Base-by-base conservation (phyloP, 352 stramenopile species). In the Blastocystis sp. region DNA sequence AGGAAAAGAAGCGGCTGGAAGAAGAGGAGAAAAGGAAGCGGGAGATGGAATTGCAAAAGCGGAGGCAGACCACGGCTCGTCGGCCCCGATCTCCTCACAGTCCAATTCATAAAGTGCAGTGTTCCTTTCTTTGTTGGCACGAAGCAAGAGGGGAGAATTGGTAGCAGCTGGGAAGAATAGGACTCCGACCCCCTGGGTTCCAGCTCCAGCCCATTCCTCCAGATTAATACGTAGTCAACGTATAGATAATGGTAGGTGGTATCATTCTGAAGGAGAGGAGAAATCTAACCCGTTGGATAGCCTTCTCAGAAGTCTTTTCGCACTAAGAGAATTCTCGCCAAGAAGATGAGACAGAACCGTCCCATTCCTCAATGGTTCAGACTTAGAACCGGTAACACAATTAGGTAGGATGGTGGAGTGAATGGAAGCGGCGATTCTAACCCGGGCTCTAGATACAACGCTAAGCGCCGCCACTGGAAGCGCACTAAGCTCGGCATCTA, bases 301-400 rank as follows among this genome's bases (percentile, higher is more conserved):
- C 96, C 97, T 90, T 98, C 97, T 89, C 96, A 99, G 94, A 99
- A 99, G 94, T 97, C 96, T 81, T 99, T 99, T 94, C 94, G 96
- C 91, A 99, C 95, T 89, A 99, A 99, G 96, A 93, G 94, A 88
- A 99, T 97, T 89, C 95, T 99, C 89, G 96, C 95, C 90, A 99
- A 99, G 93, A 98, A 98, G 96, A 92, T 95, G 90, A 98, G 97
- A 92, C 97, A 99, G 93, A 99, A 99, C 93, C 95, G 97, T 81
- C 97, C 97, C 80, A 97, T 99, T 92, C 97, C 97, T 69, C 95
- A 99, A 92, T 99, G 97, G 97, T 98, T 98, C 91, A 95, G 97
- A 93, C 94, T 99, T 79, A 94, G 96, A 90, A 99, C 97, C 89
- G 97, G 97, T 92, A 99, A 99, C 93, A 98, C 92, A 65, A 98